Conservation (phyloP, 2,329 filamentous ascomycete species). For the Teratosphaeria epicoccoides region DNA sequence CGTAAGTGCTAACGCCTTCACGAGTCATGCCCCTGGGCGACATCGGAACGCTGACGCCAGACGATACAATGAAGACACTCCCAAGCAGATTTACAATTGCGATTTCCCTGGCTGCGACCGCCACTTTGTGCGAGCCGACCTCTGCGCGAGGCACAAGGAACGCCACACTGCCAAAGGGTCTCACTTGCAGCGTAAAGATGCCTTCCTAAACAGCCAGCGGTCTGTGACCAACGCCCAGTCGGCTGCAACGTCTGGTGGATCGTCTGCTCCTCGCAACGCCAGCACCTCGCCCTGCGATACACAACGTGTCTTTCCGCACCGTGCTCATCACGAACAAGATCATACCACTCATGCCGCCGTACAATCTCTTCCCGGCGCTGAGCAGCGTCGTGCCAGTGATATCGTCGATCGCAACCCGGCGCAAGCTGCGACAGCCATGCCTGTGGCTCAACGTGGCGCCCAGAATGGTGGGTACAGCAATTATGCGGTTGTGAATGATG, state of each 20-base stretch:
- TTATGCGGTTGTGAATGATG: not conserved
- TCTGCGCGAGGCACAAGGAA: slow-evolving; percentile 59
- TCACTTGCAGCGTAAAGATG: slow-evolving; percentile 64
- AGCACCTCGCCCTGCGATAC: not conserved
- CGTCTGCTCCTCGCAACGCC: not conserved
- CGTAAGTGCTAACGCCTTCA: slow-evolving; percentile 44
- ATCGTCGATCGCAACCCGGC: not conserved
- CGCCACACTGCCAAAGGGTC: slow-evolving; percentile 54
- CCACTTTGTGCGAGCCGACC: slow-evolving; percentile 84
- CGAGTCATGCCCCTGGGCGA: too few relatives aligned
- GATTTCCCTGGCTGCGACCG: slow-evolving; percentile 84
- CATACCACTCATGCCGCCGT: not conserved
- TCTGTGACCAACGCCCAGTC: slow-evolving; percentile 10
- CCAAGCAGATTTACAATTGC: slow-evolving; percentile 90
- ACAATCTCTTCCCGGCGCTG: slow-evolving; percentile 5
- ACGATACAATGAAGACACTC: slow-evolving; percentile 52
- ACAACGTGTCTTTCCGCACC: not conserved
- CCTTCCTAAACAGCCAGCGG: slow-evolving; percentile 41
- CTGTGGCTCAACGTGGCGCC: not conserved
- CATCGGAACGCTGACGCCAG: not conserved
- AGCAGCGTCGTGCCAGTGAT: slow-evolving; percentile 2
- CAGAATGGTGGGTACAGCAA: not conserved
- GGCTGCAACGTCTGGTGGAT: not conserved
- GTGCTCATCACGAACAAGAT: not conserved
- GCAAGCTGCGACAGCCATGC: not conserved